These are phyloP conservation scores for Hyphodiscus hymeniophilus DNA, from an alignment of 495 filamentous ascomycete genomes.

Conservation along the genomic window DNA sequence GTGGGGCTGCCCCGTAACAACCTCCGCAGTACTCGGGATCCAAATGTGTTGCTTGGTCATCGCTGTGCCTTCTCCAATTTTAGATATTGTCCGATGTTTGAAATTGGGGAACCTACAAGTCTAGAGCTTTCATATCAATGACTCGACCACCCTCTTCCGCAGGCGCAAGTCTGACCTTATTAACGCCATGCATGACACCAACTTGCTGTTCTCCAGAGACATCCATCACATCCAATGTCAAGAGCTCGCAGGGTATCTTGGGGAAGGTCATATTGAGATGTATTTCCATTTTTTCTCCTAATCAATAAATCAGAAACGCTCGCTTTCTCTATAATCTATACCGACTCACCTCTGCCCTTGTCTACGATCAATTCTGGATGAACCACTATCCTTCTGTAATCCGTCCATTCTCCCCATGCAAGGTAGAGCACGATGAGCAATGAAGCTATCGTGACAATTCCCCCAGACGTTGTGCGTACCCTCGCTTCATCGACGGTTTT, in stretches of 20 bases:
- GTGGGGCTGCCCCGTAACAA: conserved; percentile 79
- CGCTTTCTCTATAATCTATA: background rate
- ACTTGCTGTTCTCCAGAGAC: conserved; percentile 93
- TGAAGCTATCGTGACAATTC: conserved; percentile 86
- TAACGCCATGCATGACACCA: conserved; percentile 85
- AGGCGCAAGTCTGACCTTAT: conserved; percentile 73
- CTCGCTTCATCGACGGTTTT: conserved; percentile 98
- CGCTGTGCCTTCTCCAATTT: conserved; percentile 40
- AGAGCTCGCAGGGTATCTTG: conserved; percentile 83
- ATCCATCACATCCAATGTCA: conserved; percentile 98
- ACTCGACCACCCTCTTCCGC: conserved; percentile 66
- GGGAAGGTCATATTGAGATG: conserved; percentile 97
- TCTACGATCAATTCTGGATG: conserved; percentile 92
- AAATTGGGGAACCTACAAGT: conserved; percentile 46
- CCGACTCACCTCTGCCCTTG: conserved; percentile 74
- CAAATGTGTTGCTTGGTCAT: conserved; percentile 70
- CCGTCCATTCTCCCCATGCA: conserved; percentile 90
- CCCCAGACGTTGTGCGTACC: conserved; percentile 93
- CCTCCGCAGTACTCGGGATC: conserved; percentile 88
- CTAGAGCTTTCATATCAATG: conserved; percentile 63
- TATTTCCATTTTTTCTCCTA: conserved; percentile 96
- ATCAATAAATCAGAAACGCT: conserved; percentile 9
- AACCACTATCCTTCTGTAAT: conserved; percentile 81
- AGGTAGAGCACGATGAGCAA: conserved; percentile 81
- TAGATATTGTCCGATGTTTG: conserved; percentile 7